Conservation (phyloP, 116 monocot genomes). For the Thalassia testudinum region DNA sequence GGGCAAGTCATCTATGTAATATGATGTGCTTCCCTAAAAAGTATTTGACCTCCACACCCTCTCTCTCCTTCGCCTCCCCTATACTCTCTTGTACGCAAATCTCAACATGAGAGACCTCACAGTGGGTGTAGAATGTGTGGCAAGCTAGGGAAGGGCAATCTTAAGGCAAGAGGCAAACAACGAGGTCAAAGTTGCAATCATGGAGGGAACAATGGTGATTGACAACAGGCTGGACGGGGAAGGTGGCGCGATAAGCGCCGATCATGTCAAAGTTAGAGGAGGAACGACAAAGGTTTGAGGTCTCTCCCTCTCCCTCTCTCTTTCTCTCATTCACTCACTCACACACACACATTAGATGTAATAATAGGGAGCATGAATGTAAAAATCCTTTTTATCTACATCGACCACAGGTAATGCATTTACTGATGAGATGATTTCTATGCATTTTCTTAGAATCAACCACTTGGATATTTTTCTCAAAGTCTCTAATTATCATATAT, state of each 20-base stretch:
- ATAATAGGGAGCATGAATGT: no score
- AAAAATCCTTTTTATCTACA: no score
- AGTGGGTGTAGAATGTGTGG: constrained; percentile 45
- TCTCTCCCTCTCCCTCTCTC: no score
- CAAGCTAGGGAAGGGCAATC: constrained; percentile 34
- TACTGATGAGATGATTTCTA: no score
- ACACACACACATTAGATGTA: no score
- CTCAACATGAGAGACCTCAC: constrained; percentile 52
- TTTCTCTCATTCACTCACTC: no score
- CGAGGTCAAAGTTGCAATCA: constrained; percentile 42
- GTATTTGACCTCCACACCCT: constrained; percentile 61
- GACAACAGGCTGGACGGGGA: constrained; percentile 39
- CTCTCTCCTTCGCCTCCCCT: constrained; percentile 45
- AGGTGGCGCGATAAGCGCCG: constrained; percentile 49
- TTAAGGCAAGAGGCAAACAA: constrained; percentile 41
- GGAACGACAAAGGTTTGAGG: constrained; percentile 47
- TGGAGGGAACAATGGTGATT: constrained; percentile 34
- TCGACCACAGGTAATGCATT: no score
- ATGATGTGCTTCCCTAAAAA: constrained; percentile 75
- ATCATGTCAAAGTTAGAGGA: constrained; percentile 54
- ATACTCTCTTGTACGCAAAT: constrained; percentile 43
- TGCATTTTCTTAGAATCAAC: no score
- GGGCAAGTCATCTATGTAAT: constrained; percentile 57
- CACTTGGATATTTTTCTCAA: no score
- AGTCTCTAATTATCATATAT: no score